Evolutionary conservation across 345 rosid genomes (phyloP).

Genomic region (Citrus reticulata): DNA sequence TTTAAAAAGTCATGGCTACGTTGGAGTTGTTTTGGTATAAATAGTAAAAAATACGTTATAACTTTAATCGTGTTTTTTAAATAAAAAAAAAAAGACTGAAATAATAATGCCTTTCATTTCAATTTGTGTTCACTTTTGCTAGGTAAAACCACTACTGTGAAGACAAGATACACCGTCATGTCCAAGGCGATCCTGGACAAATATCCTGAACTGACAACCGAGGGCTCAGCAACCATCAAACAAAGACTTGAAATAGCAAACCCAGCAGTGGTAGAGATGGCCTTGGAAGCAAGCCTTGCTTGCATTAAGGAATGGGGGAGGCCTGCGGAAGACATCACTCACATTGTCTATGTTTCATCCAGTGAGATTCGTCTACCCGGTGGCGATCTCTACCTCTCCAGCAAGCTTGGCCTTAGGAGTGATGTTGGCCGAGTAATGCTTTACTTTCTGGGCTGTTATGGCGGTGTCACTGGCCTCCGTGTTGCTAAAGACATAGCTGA

Average conservation of each 20-base stretch:
- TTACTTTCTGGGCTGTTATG: conserved; percentile 87
- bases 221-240: conserved; percentile 73
- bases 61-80: too few species aligned
- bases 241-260: conserved; percentile 90
- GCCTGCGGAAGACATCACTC: conserved; percentile 70
- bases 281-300: conserved; percentile 63
- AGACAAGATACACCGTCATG: conserved; percentile 90
- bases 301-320: conserved; percentile 95
- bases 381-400: conserved; percentile 79
- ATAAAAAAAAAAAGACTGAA: not conserved
- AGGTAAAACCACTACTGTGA: conserved; percentile 95
- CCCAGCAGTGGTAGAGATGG: conserved; percentile 86
- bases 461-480: conserved; percentile 87
- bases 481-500: conserved; percentile 96
- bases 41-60: too few species aligned
- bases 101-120: too few species aligned
- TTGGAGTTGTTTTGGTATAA: too few species aligned
- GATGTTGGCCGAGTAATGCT: conserved; percentile 83
- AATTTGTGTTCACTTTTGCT: conserved; percentile 15
- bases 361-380: conserved; percentile 95
- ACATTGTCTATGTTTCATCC: conserved; percentile 85
- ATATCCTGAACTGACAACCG: conserved; percentile 80
- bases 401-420: conserved; percentile 58
- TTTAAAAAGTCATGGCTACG: accelerated
- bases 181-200: conserved; percentile 71